Base-by-base conservation (phyloP, 2,329 filamentous ascomycete genomes). In the Penicillium concentricum region DNA sequence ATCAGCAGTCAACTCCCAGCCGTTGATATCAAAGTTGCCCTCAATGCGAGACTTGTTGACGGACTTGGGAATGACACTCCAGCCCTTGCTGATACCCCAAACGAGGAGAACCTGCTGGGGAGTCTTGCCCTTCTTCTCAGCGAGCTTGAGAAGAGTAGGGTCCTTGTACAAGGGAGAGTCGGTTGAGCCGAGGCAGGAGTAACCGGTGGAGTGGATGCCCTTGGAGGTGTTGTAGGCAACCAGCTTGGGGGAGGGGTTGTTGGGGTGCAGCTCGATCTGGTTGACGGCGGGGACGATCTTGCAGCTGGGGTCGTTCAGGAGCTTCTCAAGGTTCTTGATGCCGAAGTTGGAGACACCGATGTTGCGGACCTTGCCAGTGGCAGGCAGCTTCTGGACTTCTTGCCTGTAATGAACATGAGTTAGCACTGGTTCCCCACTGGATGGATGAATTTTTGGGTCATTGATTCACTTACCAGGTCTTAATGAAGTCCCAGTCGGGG, bases 331-430 rank as follows among this genome's bases (percentile, higher is more conserved):
- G 76, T 94, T 90, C 74, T 80, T 84, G 72, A 92, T 90, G 61
- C 82, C 88, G 73, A 95, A 94, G 82, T 95, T 95, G 74, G 89
- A 91, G 56, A 94, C 88, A 67, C 90, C 90, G 71, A 93, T 91
- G 79, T 90, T 91, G 75, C 82, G 84, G 50, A 89, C 89, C 76
- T 91, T 90, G 72, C 75, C 75, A 22, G 76, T 78, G 39, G 70
- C 75, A 10, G 75, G 73, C 20, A 78, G 73, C 67, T 78, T 78
- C 67, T 78, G 76, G 71, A 75, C 61, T 52, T 74, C 73, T 67
- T 75, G 72, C 73, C 49, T 51, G 20, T 35, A 3, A 8, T 18
- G 7, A 2, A 26, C 9, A 22, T 6, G 15, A 13, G 20, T 51
- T 22, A 45, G 49, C 49, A 15, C 35, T 15, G 3, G 7, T 24